Conservation (phyloP, 768 basidiomycete species). For the Boletus reticulatus region DNA sequence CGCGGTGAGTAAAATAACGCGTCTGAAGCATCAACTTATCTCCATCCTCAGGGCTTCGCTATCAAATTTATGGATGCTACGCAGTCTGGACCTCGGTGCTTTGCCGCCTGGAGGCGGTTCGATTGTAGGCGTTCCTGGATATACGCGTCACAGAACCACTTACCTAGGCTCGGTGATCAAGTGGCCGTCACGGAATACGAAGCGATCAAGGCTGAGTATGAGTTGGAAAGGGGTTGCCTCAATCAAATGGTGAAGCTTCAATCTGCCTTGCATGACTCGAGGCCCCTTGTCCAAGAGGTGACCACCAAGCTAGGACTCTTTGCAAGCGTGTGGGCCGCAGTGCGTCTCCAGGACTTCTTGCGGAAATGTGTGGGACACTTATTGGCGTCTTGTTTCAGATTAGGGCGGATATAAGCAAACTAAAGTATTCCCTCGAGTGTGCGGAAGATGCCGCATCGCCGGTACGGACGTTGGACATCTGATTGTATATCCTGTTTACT, state of each 20-base stretch:
- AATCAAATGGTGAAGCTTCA: slow-evolving; percentile 16
- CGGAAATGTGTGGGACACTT: neutral
- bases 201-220: slow-evolving; percentile 6
- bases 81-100: slow-evolving; percentile 1
- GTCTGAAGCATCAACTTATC: neutral
- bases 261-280: slow-evolving; percentile 5
- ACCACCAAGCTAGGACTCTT: slow-evolving; percentile 17
- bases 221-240: slow-evolving; percentile 10
- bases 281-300: slow-evolving; percentile 21
- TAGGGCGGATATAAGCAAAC: slow-evolving; percentile 14
- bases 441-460: slow-evolving; percentile 12
- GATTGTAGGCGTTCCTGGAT: slow-evolving; percentile 4
- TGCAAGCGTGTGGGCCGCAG: slow-evolving; percentile 19
- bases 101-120: neutral
- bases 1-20: neutral
- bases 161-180: neutral
- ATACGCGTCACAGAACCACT: neutral
- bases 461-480: neutral
- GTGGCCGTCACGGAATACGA: slow-evolving; percentile 9
- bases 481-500: no score
- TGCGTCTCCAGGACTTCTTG: neutral
- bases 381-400: slow-evolving; percentile 7
- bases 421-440: slow-evolving; percentile 7
- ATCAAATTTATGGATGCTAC: slow-evolving; percentile 1
- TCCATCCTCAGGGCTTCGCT: neutral